Percentiles rank a stretch among this genome's conserved stretches.
Conservation (phyloP, 179 eudicot species). For the Spinacia oleracea region DNA sequence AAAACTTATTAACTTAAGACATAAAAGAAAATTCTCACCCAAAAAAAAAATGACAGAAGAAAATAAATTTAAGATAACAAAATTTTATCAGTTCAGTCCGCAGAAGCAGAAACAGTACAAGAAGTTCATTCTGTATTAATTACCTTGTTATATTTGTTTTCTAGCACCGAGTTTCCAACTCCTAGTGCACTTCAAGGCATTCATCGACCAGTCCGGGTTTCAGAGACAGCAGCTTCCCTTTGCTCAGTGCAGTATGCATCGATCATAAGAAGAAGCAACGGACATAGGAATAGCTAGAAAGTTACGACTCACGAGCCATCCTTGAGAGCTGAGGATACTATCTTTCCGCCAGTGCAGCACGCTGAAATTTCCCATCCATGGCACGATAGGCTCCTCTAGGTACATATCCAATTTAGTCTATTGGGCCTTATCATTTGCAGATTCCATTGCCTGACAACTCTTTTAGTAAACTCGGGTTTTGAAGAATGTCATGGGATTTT, state of each 20-base stretch:
- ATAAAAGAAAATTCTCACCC: too few relatives aligned
- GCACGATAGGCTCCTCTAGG: slow-evolving; percentile 34
- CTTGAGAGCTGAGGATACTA: slow-evolving; percentile 38
- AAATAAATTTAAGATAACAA: too few relatives aligned
- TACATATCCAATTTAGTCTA: slow-evolving; percentile 36
- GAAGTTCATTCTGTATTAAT: background rate
- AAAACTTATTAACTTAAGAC: too few relatives aligned
- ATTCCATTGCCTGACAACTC: slow-evolving; percentile 15
- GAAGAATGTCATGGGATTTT: slow-evolving; percentile 3
- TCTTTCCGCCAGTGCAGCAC: slow-evolving; percentile 42
- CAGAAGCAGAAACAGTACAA: background rate
- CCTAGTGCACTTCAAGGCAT: slow-evolving; percentile 42
- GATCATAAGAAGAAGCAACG: slow-evolving; percentile 29
- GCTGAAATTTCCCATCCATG: slow-evolving; percentile 30
- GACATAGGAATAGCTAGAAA: slow-evolving; percentile 38
- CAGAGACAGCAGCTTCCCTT: slow-evolving; percentile 22
- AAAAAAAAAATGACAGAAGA: too few relatives aligned
- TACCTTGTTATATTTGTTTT: background rate
- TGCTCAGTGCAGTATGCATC: slow-evolving; percentile 30
- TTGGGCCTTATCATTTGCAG: background rate
- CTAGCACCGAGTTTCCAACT: slow-evolving; percentile 31
- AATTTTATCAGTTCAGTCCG: too few relatives aligned
- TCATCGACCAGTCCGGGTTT: slow-evolving; percentile 21
- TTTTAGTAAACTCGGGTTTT: slow-evolving; percentile 1
- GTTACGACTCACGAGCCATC: slow-evolving; percentile 48